phyloP scores from a whole-genome alignment of 257 asterid genomes.

The Scutellaria barbata region DNA sequence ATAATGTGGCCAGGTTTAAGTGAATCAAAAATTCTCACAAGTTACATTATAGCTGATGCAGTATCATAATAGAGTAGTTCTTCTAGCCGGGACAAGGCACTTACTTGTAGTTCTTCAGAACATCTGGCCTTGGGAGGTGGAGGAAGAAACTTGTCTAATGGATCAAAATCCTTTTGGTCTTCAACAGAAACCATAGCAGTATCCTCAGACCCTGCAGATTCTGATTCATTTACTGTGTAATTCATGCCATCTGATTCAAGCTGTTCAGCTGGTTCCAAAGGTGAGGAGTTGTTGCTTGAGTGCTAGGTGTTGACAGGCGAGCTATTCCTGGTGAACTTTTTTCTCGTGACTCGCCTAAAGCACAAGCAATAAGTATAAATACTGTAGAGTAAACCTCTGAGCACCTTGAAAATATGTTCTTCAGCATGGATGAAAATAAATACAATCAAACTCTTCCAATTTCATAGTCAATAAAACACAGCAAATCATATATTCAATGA shows the following conservation, averaged over 20 bases:
- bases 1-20: neutral
- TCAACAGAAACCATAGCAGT: conserved; percentile 52
- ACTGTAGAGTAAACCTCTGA: conserved; percentile 16
- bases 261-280: conserved; percentile 50
- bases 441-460: conserved; percentile 5
- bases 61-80: neutral
- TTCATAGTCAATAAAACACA: conserved; percentile 2
- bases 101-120: conserved; percentile 89
- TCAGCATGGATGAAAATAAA: conserved; percentile 4
- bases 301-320: conserved; percentile 49
- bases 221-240: conserved; percentile 44
- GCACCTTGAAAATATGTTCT: neutral
- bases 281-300: conserved; percentile 60
- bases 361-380: conserved; percentile 26
- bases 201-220: conserved; percentile 56
- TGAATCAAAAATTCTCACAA: conserved; percentile 2
- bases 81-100: conserved; percentile 34
- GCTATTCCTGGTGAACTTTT: conserved; percentile 52
- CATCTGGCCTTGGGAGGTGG: conserved; percentile 77
- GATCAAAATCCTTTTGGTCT: conserved; percentile 60
- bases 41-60: neutral
- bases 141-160: conserved; percentile 72
- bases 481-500: neutral
- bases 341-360: conserved; percentile 66
- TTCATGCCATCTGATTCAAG: conserved; percentile 47